phyloP scores from a whole-genome alignment of 164 flowering plant genomes.

The Cinnamomum micranthum region DNA sequence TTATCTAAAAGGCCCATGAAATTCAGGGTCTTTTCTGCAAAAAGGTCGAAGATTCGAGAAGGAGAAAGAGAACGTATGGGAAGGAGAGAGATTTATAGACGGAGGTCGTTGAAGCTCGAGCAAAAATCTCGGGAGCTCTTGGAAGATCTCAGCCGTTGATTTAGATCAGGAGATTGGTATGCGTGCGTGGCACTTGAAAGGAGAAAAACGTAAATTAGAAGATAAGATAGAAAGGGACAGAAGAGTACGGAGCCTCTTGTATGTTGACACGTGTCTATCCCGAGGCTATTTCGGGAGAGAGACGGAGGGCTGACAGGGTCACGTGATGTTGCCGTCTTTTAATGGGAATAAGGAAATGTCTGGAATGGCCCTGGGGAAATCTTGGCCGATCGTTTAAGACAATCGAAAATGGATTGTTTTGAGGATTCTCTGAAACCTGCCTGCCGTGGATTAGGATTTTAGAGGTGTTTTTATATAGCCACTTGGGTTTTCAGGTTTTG shows the following conservation, averaged over 20 bases:
- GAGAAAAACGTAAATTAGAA: neutral
- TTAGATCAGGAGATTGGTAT: neutral
- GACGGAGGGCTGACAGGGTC: neutral
- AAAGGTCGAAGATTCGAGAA: neutral
- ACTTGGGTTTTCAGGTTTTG: too few species aligned
- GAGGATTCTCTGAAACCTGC: too few species aligned
- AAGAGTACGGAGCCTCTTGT: neutral
- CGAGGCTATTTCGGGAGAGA: neutral
- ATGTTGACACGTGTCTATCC: neutral
- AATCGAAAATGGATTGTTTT: neutral
- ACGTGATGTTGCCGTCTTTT: neutral
- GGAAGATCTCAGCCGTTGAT: conserved; percentile 30
- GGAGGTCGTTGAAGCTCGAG: conserved; percentile 30
- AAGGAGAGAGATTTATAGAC: conserved; percentile 13
- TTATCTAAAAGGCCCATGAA: conserved; percentile 19
- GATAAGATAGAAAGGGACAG: conserved; percentile 16
- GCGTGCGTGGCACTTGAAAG: neutral
- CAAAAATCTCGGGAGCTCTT: conserved; percentile 7
- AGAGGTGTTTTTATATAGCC: too few species aligned
- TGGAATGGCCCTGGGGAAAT: neutral
- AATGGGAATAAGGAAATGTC: neutral
- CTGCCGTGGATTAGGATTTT: too few species aligned
- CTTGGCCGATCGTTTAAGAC: too few species aligned
- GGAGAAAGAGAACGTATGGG: neutral
- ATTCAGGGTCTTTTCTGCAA: neutral